Base-by-base conservation (phyloP, 2,329 filamentous ascomycete species). In the Exophiala phaeomuriformis region DNA sequence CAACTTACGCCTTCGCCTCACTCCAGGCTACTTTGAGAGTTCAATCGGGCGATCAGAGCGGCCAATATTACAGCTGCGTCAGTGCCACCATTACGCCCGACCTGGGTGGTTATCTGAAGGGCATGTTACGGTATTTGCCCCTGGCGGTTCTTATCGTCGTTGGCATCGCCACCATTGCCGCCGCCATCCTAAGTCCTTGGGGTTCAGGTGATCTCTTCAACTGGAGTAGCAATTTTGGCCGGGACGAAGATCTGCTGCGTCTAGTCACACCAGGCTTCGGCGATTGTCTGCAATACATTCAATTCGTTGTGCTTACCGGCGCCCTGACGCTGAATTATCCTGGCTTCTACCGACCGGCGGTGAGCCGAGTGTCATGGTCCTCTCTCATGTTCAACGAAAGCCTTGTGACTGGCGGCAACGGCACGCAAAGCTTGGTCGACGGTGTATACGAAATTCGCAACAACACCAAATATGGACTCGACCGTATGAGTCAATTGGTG, bases 221-320 rank as follows among this genome's bases (percentile, higher is more conserved):
- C 61, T 98, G 91, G 90, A 90, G 89, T n/a, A 94, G 89, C 66
- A 98, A 98, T 67, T 97, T 95, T 67, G 93, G 93, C 35, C 83
- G 91, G 62, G 93, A 98, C 64, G 87, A 88, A 57, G 93, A 98
- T 71, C 75, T 96, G 61, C 76, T 98, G 50, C 84, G 93, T 51
- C 77, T 98, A 45, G 89, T 98, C 33, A 98, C 93, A 0, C 93
- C 93, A 3, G 93, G 93, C 0, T 97, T 98, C 67, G 90, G 89
- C 4, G 93, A 98, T 67, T 98, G 93, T 65, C 77, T 98, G 51
- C 90, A 97, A 70, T 97, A 98, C 68, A 87, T 98, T 12, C 93
- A 98, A 67, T 98, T 95, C 64, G 78, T 93, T 51, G 84, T 88
- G 27, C 73, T 98, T 54, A 93, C 90, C 0, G 91, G 91, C n/a